Conservation (phyloP, 1,139 yeast species). For the Hyphopichia buzzinii region DNA sequence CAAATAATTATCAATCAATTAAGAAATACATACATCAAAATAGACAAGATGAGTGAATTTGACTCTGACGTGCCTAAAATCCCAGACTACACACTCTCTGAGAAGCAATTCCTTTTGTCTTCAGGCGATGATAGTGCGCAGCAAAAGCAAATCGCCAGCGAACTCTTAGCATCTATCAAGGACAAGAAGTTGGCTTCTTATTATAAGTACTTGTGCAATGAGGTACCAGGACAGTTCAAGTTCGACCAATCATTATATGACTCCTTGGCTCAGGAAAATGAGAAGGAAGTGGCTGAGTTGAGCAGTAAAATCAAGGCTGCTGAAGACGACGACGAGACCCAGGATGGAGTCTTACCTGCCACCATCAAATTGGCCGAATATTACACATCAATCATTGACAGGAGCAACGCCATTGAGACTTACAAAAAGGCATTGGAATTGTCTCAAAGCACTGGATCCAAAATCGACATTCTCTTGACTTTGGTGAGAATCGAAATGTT, state of each 20-base stretch:
- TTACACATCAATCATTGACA: constrained; percentile 82
- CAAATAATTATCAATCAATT: no score
- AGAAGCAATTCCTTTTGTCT: constrained; percentile 65
- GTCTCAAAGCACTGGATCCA: constrained; percentile 84
- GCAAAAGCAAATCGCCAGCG: constrained; percentile 38
- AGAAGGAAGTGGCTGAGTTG: constrained; percentile 52
- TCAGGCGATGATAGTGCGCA: constrained; percentile 30
- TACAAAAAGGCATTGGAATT: constrained; percentile 73
- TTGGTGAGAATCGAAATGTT: constrained; percentile 85
- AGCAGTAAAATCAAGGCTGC: constrained; percentile 67
- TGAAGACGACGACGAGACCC: constrained; percentile 88
- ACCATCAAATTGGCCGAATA: constrained; percentile 85
- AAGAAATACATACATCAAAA: no score
- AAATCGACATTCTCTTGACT: constrained; percentile 81
- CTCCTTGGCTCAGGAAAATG: constrained; percentile 52
- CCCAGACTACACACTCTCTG: constrained; percentile 81
- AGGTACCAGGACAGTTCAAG: constrained; percentile 37
- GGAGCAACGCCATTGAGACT: constrained; percentile 67
- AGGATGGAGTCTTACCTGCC: constrained; percentile 72
- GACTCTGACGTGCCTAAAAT: constrained; percentile 56
- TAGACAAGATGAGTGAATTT: constrained; percentile 28
- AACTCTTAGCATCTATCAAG: constrained; percentile 54
- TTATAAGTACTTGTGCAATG: constrained; percentile 64
- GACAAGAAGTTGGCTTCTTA: constrained; percentile 78
- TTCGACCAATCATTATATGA: constrained; percentile 63